Percentiles rank a stretch among this genome's conserved stretches.
These are phyloP conservation scores for Hypoxylon intermedium DNA, from an alignment of 495 filamentous ascomycete genomes.

Conservation along the genomic window DNA sequence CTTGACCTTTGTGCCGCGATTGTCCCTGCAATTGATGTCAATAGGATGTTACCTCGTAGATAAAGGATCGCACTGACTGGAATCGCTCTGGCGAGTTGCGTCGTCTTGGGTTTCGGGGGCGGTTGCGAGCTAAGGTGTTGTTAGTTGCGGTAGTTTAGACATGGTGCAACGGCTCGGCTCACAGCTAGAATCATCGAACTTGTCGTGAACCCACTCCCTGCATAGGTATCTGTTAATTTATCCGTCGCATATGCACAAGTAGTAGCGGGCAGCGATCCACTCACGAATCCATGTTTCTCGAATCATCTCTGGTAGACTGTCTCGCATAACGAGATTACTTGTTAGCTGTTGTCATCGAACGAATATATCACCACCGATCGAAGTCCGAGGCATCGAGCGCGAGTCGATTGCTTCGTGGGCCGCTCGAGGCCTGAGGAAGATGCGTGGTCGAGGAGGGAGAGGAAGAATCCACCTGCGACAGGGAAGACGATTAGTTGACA, in stretches of 20 bases:
- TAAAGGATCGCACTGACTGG: conserved; percentile 52
- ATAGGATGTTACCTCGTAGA: conserved; percentile 6
- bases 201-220: conserved; percentile 93
- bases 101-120: conserved; percentile 46
- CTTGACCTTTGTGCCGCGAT: conserved; percentile 72
- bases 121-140: conserved; percentile 50
- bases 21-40: conserved; percentile 45
- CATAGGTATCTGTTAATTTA: conserved; percentile 9
- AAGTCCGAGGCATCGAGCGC: conserved; percentile 46
- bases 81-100: conserved; percentile 58
- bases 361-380: conserved; percentile 54
- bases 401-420: conserved; percentile 33
- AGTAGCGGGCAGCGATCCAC: conserved; percentile 16
- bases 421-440: conserved; percentile 33
- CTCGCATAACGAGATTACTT: conserved; percentile 56
- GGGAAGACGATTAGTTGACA: conserved; percentile 1
- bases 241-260: conserved; percentile 4
- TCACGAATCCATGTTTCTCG: conserved; percentile 64
- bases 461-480: conserved; percentile 44
- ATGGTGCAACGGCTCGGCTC: conserved; percentile 30
- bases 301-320: conserved; percentile 65
- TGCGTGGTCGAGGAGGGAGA: conserved; percentile 41
- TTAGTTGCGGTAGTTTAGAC: conserved; percentile 34
- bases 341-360: conserved; percentile 64
- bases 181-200: conserved; percentile 70